Percentiles rank a stretch among this genome's conserved stretches.
Conservation (phyloP, 768 basidiomycete species). For the Strobilomyces echinocephalus region DNA sequence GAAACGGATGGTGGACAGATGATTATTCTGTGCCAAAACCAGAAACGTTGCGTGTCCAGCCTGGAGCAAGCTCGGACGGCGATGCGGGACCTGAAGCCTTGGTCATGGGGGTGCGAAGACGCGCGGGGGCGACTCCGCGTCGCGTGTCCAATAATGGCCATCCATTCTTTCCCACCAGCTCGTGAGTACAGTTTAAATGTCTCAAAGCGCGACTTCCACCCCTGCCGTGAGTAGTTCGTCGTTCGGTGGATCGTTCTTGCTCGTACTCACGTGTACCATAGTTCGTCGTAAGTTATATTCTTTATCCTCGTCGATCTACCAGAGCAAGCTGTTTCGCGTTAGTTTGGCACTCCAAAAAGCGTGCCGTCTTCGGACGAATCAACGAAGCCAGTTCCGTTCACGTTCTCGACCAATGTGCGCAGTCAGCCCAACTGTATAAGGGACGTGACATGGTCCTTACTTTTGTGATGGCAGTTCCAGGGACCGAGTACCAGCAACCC, state of each 20-base stretch:
- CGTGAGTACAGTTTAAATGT: background rate
- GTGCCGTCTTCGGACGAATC: background rate
- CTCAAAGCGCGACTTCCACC: background rate
- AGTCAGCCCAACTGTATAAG: background rate
- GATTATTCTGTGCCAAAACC: no score
- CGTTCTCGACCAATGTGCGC: conserved; percentile 2
- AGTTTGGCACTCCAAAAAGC: conserved; percentile 9
- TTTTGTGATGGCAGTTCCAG: background rate
- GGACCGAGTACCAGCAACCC: background rate
- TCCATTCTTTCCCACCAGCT: background rate
- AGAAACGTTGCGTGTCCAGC: no score
- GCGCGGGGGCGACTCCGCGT: no score
- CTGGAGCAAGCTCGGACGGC: no score
- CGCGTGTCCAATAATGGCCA: no score
- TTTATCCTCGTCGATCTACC: background rate
- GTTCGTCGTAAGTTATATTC: background rate
- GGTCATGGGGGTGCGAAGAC: no score
- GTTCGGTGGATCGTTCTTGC: no score
- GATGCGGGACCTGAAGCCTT: no score
- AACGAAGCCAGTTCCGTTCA: conserved; percentile 1
- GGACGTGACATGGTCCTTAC: background rate
- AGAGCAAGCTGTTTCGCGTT: background rate
- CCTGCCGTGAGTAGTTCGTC: background rate
- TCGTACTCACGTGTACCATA: background rate
- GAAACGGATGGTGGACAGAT: no score